These are phyloP conservation scores for Kalanchoe fedtschenkoi DNA, from an alignment of 164 flowering plant species.

Conservation along the genomic window DNA sequence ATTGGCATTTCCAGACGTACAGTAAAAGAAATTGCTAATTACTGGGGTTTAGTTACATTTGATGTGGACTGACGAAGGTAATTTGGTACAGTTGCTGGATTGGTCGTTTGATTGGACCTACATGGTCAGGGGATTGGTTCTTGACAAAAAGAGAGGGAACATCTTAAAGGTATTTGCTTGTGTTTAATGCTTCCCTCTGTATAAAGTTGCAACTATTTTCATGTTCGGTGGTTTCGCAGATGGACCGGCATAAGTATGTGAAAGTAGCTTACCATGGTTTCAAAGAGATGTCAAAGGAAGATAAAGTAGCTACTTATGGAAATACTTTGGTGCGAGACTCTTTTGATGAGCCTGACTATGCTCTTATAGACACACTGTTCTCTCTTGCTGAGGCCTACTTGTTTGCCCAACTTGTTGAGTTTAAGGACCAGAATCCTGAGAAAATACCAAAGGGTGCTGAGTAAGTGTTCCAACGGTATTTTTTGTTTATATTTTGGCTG, in stretches of 20 bases:
- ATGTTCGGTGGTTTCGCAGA: conserved; percentile 33
- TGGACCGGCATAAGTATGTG: conserved; percentile 97
- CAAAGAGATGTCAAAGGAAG: conserved; percentile 80
- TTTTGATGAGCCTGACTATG: conserved; percentile 98
- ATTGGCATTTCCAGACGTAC: background rate
- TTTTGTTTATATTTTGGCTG: background rate
- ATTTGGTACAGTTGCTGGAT: conserved; percentile 42
- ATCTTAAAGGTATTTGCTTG: conserved; percentile 64
- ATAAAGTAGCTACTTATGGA: conserved; percentile 80
- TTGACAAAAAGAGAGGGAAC: conserved; percentile 95
- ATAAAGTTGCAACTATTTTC: background rate
- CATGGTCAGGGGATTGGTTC: conserved; percentile 97
- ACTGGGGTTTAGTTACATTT: background rate
- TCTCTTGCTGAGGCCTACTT: conserved; percentile 94
- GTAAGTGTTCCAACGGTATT: conserved; percentile 31
- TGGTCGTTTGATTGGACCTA: conserved; percentile 96
- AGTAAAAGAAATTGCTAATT: background rate
- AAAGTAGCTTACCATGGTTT: conserved; percentile 98
- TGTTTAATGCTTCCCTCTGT: background rate
- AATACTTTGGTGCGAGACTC: conserved; percentile 74
- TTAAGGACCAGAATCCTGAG: conserved; percentile 68
- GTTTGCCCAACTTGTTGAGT: conserved; percentile 94
- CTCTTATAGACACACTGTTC: conserved; percentile 92
- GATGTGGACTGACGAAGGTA: background rate
- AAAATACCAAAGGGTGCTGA: conserved; percentile 50